Evolutionary conservation across 2,329 filamentous ascomycete genomes (phyloP).

Genomic region (Apiospora hydei): DNA sequence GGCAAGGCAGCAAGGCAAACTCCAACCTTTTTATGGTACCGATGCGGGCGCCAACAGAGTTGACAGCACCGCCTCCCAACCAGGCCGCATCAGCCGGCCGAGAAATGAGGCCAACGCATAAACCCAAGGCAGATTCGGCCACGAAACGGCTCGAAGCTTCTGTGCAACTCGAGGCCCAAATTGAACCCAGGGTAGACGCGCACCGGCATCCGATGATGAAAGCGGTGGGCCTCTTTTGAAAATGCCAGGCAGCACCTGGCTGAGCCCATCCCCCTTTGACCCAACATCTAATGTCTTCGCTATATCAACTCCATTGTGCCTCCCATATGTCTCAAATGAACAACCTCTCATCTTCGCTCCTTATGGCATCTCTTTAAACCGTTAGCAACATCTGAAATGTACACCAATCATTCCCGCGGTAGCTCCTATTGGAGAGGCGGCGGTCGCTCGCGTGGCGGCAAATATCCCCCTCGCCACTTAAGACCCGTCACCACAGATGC

Average conservation of each 20-base stretch:
- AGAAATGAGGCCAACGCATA: conserved; percentile 3
- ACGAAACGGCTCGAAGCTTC: background rate
- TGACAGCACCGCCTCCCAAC: background rate
- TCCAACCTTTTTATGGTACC: background rate
- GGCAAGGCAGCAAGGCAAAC: conserved; percentile 8
- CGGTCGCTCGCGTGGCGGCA: background rate
- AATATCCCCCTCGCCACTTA: background rate
- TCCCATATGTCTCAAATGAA: too few relatives aligned
- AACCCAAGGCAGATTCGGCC: background rate
- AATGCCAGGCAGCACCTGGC: background rate
- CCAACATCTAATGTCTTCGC: background rate
- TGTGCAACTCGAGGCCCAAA: background rate
- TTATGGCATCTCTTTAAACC: too few relatives aligned
- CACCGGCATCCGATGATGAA: background rate
- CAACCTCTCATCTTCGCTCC: too few relatives aligned
- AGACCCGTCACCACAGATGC: background rate
- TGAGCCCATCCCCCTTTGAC: background rate
- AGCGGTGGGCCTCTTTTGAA: background rate
- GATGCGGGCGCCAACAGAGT: background rate
- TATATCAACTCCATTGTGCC: too few relatives aligned
- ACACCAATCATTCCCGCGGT: background rate
- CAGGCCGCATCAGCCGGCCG: background rate
- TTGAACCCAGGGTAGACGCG: background rate
- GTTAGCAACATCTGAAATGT: too few relatives aligned
- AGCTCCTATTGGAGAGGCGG: background rate